phyloP scores from a whole-genome alignment of 768 basidiomycete genomes.

The Pleurotus citrinopileatus region DNA sequence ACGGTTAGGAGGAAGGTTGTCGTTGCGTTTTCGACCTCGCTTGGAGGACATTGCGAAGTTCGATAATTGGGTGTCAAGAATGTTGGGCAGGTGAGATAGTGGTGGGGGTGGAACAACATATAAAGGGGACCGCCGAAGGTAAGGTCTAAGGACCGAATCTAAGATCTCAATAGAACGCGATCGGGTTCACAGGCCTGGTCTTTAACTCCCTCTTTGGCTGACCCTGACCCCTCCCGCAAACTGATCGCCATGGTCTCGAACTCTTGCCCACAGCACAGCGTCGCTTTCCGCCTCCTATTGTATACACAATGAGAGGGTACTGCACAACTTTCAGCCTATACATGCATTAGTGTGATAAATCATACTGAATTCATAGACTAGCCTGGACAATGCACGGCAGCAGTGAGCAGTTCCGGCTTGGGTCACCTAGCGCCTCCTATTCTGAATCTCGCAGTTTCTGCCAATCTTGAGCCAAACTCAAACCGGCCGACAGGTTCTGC shows the following conservation, averaged over 20 bases:
- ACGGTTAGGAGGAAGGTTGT: constrained; percentile 76
- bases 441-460: constrained; percentile 5
- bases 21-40: constrained; percentile 82
- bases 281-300: not conserved
- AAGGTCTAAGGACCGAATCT: constrained; percentile 12
- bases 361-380: too few species aligned
- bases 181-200: constrained; percentile 11
- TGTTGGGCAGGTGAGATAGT: constrained; percentile 20
- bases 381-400: too few species aligned
- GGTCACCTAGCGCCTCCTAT: not conserved
- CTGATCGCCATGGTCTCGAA: not conserved
- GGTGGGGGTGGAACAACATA: constrained; percentile 31
- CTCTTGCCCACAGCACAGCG: not conserved
- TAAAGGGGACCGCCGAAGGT: constrained; percentile 28
- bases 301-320: too few species aligned
- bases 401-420: too few species aligned
- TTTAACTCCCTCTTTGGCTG: constrained; percentile 5
- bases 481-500: constrained; percentile 3
- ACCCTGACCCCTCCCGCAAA: constrained; percentile 9
- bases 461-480: constrained; percentile 1
- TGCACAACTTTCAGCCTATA: too few species aligned
- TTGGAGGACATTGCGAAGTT: constrained; percentile 70
- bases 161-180: constrained; percentile 9
- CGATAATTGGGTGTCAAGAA: constrained; percentile 26
- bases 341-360: too few species aligned